These are phyloP conservation scores for Epichloe glyceriae DNA, from an alignment of 2,329 filamentous ascomycete genomes.

Conservation along the genomic window DNA sequence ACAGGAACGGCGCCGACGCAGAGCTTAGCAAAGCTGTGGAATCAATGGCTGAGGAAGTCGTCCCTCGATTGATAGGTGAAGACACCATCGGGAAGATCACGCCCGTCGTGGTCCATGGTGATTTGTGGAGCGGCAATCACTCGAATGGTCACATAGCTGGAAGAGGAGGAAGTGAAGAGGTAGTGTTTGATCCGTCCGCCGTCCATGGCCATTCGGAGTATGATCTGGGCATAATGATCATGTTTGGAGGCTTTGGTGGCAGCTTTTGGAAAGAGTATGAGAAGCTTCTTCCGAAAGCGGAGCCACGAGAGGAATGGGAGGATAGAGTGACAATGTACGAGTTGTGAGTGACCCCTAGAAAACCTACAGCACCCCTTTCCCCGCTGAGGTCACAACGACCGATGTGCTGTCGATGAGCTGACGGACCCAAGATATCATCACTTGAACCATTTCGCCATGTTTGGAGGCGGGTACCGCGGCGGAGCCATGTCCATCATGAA, in stretches of 20 bases:
- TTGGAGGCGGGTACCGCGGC: slow-evolving; percentile 64
- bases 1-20: slow-evolving; percentile 49
- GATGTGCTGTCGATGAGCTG: slow-evolving; percentile 6
- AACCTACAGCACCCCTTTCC: too few relatives aligned
- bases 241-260: slow-evolving; percentile 80
- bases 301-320: slow-evolving; percentile 72
- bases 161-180: slow-evolving; percentile 46
- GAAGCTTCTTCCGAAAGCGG: slow-evolving; percentile 59
- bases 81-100: slow-evolving; percentile 46
- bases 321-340: slow-evolving; percentile 75
- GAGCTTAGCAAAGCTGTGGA: slow-evolving; percentile 54
- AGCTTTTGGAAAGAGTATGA: slow-evolving; percentile 70
- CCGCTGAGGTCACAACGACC: not conserved
- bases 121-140: slow-evolving; percentile 87
- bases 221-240: slow-evolving; percentile 86
- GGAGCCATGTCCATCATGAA: slow-evolving; percentile 73
- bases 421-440: slow-evolving; percentile 58
- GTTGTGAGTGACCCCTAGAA: slow-evolving; percentile 40
- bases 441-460: slow-evolving; percentile 76
- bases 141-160: slow-evolving; percentile 50
- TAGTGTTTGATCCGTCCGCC: slow-evolving; percentile 70
- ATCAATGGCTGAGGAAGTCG: slow-evolving; percentile 46
- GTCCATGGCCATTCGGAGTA: slow-evolving; percentile 83
- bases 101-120: slow-evolving; percentile 81
- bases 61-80: slow-evolving; percentile 64